Evolutionary conservation across 2,329 filamentous ascomycete species (phyloP).

Genomic region (Fusarium subtropicale): DNA sequence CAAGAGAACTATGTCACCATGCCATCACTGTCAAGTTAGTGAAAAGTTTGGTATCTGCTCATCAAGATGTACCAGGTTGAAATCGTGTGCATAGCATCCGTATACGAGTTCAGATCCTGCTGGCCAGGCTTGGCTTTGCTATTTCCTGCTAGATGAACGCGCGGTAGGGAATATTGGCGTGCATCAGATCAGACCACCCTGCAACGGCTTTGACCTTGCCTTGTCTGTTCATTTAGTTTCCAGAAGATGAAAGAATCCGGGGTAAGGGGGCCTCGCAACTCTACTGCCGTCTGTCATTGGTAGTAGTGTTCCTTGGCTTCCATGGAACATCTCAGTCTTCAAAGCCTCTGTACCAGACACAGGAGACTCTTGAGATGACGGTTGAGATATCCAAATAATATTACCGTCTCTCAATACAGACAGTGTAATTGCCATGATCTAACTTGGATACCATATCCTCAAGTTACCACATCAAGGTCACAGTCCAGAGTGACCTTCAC

Average conservation of each 20-base stretch:
- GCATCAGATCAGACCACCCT: slow-evolving; percentile 28
- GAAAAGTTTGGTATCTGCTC: neutral
- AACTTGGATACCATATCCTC: neutral
- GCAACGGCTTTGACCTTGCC: slow-evolving; percentile 19
- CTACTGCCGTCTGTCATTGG: slow-evolving; percentile 6
- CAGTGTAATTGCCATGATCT: neutral
- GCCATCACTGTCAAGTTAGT: slow-evolving; percentile 4
- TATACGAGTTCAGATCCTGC: slow-evolving; percentile 4
- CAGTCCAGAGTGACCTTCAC: neutral
- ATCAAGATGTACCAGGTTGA: neutral
- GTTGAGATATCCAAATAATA: neutral
- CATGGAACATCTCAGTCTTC: neutral
- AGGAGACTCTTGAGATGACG: neutral
- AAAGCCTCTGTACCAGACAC: neutral
- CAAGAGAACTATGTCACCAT: slow-evolving; percentile 5
- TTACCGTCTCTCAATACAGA: neutral
- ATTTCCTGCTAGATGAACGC: neutral
- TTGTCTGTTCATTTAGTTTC: slow-evolving; percentile 8
- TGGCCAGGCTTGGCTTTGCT: slow-evolving; percentile 16
- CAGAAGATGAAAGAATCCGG: slow-evolving; percentile 18
- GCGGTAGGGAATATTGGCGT: slow-evolving; percentile 16
- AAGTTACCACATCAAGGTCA: neutral
- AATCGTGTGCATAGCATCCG: neutral
- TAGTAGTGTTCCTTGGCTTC: neutral
- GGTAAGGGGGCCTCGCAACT: slow-evolving; percentile 10